Conservation (phyloP, 2,329 filamentous ascomycete genomes). For the Xylaria sp. region DNA sequence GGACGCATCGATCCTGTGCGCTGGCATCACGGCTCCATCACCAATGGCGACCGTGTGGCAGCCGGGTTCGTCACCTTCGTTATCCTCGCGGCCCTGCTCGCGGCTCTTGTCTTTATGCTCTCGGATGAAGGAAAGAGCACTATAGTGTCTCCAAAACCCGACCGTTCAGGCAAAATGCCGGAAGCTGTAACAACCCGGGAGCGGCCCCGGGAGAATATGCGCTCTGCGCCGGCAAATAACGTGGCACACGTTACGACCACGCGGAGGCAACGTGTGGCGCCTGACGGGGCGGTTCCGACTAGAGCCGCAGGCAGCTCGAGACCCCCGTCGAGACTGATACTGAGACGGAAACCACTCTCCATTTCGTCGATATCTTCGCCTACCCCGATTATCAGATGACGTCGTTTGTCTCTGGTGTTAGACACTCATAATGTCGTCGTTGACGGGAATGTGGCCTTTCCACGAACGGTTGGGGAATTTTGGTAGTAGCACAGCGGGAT, state of each 20-base stretch:
- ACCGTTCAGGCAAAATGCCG: too few species aligned
- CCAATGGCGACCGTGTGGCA: conserved; percentile 68
- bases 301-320: too few species aligned
- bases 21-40: conserved; percentile 47
- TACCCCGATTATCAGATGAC: too few species aligned
- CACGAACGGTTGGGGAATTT: neutral
- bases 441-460: neutral
- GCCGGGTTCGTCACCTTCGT: conserved; percentile 68
- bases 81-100: conserved; percentile 59
- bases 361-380: neutral
- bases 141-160: neutral
- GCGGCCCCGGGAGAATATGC: neutral
- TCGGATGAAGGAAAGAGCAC: conserved; percentile 50
- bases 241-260: conserved; percentile 5
- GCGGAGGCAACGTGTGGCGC: neutral
- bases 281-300: neutral
- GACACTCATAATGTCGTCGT: neutral
- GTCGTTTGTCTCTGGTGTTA: too few species aligned
- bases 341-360: conserved; percentile 1
- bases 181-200: neutral
- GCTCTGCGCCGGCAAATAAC: neutral
- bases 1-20: conserved; percentile 44
- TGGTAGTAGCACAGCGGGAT: neutral
- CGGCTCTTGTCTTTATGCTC: conserved; percentile 56
- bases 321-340: neutral